Conservation (phyloP, 306 rosid genomes). For the Citrullus mucosospermus region DNA sequence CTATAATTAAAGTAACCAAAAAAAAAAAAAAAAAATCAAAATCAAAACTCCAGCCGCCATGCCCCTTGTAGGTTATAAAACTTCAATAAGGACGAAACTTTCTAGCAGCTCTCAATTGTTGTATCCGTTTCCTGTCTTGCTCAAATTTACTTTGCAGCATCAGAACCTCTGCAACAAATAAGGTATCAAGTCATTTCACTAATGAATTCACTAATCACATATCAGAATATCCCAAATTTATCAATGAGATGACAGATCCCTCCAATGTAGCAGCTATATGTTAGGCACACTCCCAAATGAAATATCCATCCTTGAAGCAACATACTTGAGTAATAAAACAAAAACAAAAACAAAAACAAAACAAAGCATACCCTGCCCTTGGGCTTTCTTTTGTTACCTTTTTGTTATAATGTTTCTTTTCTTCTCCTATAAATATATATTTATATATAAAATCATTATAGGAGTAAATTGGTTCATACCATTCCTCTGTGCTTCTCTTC, state of each 20-base stretch:
- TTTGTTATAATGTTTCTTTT: too few species aligned
- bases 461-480: conserved; percentile 28
- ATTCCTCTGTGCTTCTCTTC: conserved; percentile 70
- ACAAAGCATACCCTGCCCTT: too few species aligned
- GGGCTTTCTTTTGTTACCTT: too few species aligned
- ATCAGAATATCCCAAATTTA: neutral
- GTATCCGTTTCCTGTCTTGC: conserved; percentile 71
- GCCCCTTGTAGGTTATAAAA: neutral
- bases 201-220: neutral
- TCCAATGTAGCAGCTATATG: neutral
- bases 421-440: too few species aligned
- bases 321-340: too few species aligned
- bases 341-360: too few species aligned
- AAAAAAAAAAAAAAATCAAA: neutral
- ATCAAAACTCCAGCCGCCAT: neutral
- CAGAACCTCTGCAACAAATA: conserved; percentile 61
- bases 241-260: neutral
- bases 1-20: neutral
- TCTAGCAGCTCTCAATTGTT: conserved; percentile 73
- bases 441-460: neutral
- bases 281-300: neutral
- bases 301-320: neutral
- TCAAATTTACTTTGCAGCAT: conserved; percentile 72
- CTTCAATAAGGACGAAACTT: conserved; percentile 75
- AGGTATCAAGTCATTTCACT: neutral